Base-by-base conservation (phyloP, 768 basidiomycete species). In the Boletales sp. region DNA sequence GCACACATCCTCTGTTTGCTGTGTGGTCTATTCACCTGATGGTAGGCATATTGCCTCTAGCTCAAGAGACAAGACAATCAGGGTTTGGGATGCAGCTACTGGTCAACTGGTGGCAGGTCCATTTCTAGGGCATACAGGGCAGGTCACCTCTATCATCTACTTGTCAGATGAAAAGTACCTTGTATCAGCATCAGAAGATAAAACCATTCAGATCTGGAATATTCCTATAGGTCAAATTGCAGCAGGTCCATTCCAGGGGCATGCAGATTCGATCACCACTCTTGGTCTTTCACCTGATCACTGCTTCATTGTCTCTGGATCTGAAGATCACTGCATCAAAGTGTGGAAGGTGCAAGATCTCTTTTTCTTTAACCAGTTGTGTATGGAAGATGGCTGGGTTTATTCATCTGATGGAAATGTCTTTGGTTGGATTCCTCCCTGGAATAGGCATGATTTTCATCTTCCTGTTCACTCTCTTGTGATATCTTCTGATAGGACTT, bases 1-100 rank as follows among this genome's bases (percentile, higher is more conserved):
- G 13, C 64, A 69, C n/a, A 54, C 51, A 37, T 41, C 41, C 46
- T 46, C 37, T 43, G 49, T 66, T 1, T 44, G 40, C 2, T 55
- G 57, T 41, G 39, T 66, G 42, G 57, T 53, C 2, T 54, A 60
- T 31, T 69, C 68, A 39, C 61, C 57, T 36, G 41, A 61, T 55
- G 49, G 56, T 1, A 53, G 11, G 28, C 40, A 48, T 4, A 44
- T 71, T 35, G 57, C 53, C 31, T 64, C 66, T 47, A 61, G 64
- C 14, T 64, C 63, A 7, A 2, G 30, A 8, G 65, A 70, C 48
- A 57, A 49, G 36, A 62, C 57, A 0, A 39, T 68, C 12, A 60
- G 57, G 38, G 5, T 64, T 13, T 64, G 63, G 63, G 31, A 56
- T 42, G 12, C 41, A 33, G 6, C 1, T 17, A 49, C 53, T 54